Evolutionary conservation across 495 filamentous ascomycete genomes (phyloP), one percentile per base, ranked within the genome.

Genomic region (Penicillium arizonense): DNA sequence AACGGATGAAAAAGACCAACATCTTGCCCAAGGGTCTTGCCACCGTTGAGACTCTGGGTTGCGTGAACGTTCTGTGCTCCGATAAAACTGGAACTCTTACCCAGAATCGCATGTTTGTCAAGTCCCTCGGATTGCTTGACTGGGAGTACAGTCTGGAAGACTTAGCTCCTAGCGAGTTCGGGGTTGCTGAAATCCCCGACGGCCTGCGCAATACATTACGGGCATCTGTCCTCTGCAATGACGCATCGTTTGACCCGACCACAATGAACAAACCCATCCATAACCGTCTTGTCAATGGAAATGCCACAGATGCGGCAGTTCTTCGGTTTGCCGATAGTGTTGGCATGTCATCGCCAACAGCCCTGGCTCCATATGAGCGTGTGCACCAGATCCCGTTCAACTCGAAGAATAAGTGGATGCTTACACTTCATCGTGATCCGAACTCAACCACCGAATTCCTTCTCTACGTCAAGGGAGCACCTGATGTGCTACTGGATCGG

Each of bases 21-120:
- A 78, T 88, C 26, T 62, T 89, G 11, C 86, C 83, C 68, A 88
- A 88, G 62, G 84, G 82, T 0, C 68, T 89, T 39, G 80, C 85
- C 54, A 87, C 84, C 0, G 86, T 90, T 0, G 88, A 90, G 67
- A 89, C 86, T 0, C 72, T 89, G 4, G 87, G 87, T 3, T 78
- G 84, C 26, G 87, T 90, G 11, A 84, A 80, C 13, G 80, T 88
- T 8, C 83, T 88, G 42, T 88, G 86, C 65, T 87, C 80, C 1
- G 86, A 89, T 63, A 90, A 88, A 65, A 89, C 86, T 0, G 87
- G 86, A 16, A 89, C 86, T 0, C 64, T 89, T 39, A 88, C 87
- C 2, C 64, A 78, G 55, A 77, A 82, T 61, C 64, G 76, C 57
- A 75, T 81, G 78, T 65, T 67, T 44, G 71, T 77, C 35, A 75